phyloP scores from a whole-genome alignment of 345 rosid species.

The Capsella bursapastoris region DNA sequence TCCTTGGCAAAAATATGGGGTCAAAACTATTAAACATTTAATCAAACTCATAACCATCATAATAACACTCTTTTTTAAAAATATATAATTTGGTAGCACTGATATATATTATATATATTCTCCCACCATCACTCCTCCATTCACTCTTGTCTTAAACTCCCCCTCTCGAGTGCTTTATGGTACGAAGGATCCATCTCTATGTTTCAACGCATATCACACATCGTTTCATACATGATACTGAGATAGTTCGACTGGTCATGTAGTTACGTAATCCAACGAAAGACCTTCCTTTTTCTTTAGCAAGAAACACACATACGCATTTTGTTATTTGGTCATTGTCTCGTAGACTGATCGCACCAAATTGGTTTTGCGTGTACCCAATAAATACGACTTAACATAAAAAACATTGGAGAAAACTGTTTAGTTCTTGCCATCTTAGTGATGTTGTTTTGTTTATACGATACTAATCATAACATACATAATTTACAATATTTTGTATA shows the following conservation, averaged over 20 bases:
- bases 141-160: slow-evolving; percentile 17
- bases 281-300: background rate
- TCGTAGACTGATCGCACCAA: background rate
- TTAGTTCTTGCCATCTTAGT: background rate
- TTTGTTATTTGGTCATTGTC: background rate
- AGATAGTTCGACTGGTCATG: background rate
- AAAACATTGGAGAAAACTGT: background rate
- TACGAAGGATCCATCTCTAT: slow-evolving; percentile 29
- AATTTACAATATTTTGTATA: background rate
- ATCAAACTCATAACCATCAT: slow-evolving; percentile 44
- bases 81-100: slow-evolving; percentile 21
- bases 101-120: background rate
- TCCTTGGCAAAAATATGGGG: slow-evolving; percentile 24
- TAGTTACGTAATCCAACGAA: background rate
- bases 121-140: slow-evolving; percentile 40
- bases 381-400: background rate
- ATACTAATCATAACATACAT: background rate
- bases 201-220: slow-evolving; percentile 15
- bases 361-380: background rate
- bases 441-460: background rate
- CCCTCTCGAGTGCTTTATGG: slow-evolving; percentile 33
- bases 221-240: background rate
- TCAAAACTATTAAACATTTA: slow-evolving; percentile 38
- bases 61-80: background rate
- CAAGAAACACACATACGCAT: background rate